phyloP scores from a whole-genome alignment of 2,329 filamentous ascomycete genomes.

The Arthroderma sp. region DNA sequence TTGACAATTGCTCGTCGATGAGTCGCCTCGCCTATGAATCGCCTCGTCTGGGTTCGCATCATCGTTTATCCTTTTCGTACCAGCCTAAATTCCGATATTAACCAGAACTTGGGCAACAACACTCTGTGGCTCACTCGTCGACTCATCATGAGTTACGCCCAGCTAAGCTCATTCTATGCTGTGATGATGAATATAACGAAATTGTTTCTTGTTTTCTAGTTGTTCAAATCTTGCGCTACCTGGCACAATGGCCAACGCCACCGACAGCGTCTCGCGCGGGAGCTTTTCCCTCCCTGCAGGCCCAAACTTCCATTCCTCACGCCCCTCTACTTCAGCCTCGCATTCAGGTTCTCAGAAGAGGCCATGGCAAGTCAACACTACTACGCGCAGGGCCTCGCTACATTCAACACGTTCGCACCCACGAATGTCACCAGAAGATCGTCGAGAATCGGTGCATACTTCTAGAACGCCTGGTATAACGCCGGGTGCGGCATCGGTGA shows the following conservation, averaged over 20 bases:
- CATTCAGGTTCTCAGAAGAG: conserved; percentile 14
- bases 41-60: too few relatives aligned
- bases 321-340: conserved; percentile 6
- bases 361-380: conserved; percentile 14
- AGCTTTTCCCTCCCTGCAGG: conserved; percentile 15
- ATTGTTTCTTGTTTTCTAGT: too few relatives aligned
- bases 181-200: too few relatives aligned
- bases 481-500: conserved; percentile 7
- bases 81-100: too few relatives aligned
- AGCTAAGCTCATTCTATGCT: too few relatives aligned
- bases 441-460: background rate
- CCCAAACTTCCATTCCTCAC: conserved; percentile 18
- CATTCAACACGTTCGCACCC: conserved; percentile 10
- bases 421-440: background rate
- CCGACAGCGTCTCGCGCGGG: conserved; percentile 9
- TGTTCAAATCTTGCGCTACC: too few relatives aligned
- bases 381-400: conserved; percentile 13
- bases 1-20: too few relatives aligned
- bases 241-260: conserved; percentile 20
- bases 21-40: too few relatives aligned
- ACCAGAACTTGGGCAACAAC: too few relatives aligned
- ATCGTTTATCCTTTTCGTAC: too few relatives aligned
- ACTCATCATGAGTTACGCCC: too few relatives aligned
- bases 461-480: background rate
- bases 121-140: too few relatives aligned